These are phyloP conservation scores for Ophiostoma perfectum DNA, from an alignment of 2,329 filamentous ascomycete genomes.

Conservation along the genomic window DNA sequence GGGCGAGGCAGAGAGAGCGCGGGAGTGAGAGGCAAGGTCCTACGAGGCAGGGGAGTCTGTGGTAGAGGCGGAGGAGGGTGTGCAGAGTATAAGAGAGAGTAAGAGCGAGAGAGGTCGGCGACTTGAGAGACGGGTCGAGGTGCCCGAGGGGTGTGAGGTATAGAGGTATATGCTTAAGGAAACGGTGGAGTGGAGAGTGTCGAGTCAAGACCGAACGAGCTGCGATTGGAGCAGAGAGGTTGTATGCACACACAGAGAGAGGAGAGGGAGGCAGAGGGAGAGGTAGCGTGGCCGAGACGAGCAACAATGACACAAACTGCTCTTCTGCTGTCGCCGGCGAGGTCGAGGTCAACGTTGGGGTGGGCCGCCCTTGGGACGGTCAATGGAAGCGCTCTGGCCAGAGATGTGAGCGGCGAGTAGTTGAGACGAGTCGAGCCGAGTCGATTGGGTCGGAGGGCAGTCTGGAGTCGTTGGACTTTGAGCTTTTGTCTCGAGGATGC, in stretches of 20 bases:
- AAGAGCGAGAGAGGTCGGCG: neutral
- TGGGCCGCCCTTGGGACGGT: conserved; percentile 11
- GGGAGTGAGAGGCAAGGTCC: no score
- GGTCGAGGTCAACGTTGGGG: neutral
- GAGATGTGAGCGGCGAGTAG: neutral
- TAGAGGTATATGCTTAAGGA: neutral
- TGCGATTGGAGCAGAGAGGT: neutral
- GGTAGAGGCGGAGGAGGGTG: neutral
- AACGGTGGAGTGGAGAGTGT: conserved; percentile 11
- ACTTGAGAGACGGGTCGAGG: neutral
- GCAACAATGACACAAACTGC: neutral
- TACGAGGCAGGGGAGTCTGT: neutral
- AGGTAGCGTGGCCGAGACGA: no score
- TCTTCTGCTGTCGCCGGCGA: conserved; percentile 1
- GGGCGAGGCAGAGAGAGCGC: neutral
- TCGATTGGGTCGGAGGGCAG: neutral
- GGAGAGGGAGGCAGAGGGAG: no score
- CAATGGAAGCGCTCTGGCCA: conserved; percentile 1
- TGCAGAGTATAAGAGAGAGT: neutral
- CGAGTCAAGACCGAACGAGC: neutral
- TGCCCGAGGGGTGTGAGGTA: neutral
- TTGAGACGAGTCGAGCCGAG: neutral
- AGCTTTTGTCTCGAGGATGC: neutral
- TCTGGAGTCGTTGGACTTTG: neutral
- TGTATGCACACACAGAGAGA: no score